phyloP scores from a whole-genome alignment of 208 protist species.

The Wallacemonas sp. region DNA sequence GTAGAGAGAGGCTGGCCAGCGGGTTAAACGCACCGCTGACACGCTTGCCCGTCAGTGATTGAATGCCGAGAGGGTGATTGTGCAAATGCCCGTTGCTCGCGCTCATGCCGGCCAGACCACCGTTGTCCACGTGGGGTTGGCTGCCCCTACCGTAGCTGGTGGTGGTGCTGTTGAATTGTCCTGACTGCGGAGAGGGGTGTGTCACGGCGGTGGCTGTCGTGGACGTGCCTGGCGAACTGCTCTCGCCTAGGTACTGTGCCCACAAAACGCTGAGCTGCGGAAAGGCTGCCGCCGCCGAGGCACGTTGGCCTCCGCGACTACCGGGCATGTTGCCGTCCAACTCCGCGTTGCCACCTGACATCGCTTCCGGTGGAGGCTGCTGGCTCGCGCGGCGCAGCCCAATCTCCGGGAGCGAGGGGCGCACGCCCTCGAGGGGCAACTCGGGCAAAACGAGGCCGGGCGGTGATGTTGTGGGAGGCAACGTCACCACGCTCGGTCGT shows the following conservation, averaged over 20 bases:
- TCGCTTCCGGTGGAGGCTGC: neutral
- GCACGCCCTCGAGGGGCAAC: neutral
- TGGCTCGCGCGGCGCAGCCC: neutral
- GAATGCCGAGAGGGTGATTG: neutral
- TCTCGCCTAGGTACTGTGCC: conserved; percentile 33
- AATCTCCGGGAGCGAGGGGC: neutral
- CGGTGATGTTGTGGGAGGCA: no score
- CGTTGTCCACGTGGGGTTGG: no score
- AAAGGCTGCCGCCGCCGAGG: conserved; percentile 4
- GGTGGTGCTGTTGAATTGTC: neutral
- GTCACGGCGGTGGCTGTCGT: neutral
- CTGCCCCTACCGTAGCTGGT: no score
- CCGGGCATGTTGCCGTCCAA: no score
- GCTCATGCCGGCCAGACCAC: no score
- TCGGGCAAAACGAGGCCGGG: neutral
- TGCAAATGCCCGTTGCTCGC: neutral
- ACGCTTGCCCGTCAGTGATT: neutral
- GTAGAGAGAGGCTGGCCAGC: no score
- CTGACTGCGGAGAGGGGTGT: neutral
- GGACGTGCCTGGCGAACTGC: no score
- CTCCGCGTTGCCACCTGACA: no score
- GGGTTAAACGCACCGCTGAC: neutral
- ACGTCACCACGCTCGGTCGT: no score
- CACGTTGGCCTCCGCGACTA: neutral
- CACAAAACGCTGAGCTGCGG: conserved; percentile 34